phyloP scores from a whole-genome alignment of 257 asterid genomes.

The Gentiana macrophylla region DNA sequence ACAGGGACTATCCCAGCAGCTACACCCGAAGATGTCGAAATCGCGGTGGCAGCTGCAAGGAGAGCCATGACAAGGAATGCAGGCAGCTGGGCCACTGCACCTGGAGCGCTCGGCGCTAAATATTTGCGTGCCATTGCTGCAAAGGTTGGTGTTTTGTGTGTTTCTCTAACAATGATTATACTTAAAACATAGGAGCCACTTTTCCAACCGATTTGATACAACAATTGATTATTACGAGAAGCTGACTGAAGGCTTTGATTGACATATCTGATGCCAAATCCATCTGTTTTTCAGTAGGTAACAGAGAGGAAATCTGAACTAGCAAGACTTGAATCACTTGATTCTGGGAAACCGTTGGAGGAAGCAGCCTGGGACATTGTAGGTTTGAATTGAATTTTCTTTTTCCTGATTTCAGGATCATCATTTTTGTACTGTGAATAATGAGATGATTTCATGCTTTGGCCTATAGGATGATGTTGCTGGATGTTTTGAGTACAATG shows the following conservation, averaged over 20 bases:
- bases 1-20: conserved; percentile 84
- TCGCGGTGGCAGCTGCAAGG: conserved; percentile 54
- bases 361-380: conserved; percentile 97
- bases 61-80: conserved; percentile 39
- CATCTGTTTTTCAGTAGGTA: conserved; percentile 29
- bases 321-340: conserved; percentile 76
- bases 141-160: conserved; percentile 20
- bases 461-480: conserved; percentile 79
- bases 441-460: conserved; percentile 5
- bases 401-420: background rate
- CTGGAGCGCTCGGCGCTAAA: conserved; percentile 40
- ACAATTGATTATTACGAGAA: too few species aligned
- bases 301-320: conserved; percentile 66
- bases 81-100: conserved; percentile 35
- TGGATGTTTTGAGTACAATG: conserved; percentile 82
- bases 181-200: too few species aligned
- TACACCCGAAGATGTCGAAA: conserved; percentile 57
- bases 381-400: conserved; percentile 9
- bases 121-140: conserved; percentile 46
- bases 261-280: conserved; percentile 11
- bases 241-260: background rate
- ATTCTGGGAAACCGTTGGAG: conserved; percentile 76
- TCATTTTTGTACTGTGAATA: background rate
- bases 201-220: too few species aligned
- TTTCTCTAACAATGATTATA: background rate